Evolutionary conservation across 352 stramenopile species (phyloP).

Genomic region (Phytopythium aichiense): DNA sequence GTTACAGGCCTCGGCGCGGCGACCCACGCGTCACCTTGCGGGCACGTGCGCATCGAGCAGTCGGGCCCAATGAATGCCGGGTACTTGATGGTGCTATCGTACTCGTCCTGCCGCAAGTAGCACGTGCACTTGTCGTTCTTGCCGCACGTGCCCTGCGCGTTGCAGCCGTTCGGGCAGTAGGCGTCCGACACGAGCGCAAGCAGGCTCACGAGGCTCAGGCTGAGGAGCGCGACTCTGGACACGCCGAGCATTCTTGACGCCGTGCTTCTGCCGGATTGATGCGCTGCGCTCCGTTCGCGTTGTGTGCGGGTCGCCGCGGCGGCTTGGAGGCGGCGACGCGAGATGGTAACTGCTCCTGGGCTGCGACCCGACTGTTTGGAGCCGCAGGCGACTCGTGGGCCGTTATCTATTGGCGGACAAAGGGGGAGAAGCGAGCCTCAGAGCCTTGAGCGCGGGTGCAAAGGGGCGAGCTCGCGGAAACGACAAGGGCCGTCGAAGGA

Average conservation of each 20-base stretch:
- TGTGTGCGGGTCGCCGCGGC: conserved; percentile 1
- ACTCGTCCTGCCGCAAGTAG: conserved; percentile 76
- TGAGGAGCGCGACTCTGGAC: conserved; percentile 36
- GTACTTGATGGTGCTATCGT: conserved; percentile 20
- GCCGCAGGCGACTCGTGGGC: conserved; percentile 1
- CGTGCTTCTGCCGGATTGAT: background rate
- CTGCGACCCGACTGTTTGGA: background rate
- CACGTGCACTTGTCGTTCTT: conserved; percentile 92
- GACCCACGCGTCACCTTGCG: conserved; percentile 66
- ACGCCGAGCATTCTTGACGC: conserved; percentile 32
- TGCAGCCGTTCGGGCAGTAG: conserved; percentile 84
- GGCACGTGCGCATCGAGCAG: conserved; percentile 78
- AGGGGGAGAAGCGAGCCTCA: background rate
- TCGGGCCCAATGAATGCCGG: conserved; percentile 69
- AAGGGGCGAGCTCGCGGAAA: background rate
- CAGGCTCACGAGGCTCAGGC: conserved; percentile 26
- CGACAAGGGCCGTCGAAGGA: background rate
- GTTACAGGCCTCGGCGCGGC: conserved; percentile 45
- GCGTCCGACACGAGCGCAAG: conserved; percentile 24
- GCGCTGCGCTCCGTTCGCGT: conserved; percentile 6
- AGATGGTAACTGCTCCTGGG: conserved; percentile 3
- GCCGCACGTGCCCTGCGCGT: conserved; percentile 80
- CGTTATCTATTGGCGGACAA: background rate
- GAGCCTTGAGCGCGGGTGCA: background rate
- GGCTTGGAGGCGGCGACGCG: conserved; percentile 1